Conservation (phyloP, 306 rosid species). For the Aeschynomene evenia region DNA sequence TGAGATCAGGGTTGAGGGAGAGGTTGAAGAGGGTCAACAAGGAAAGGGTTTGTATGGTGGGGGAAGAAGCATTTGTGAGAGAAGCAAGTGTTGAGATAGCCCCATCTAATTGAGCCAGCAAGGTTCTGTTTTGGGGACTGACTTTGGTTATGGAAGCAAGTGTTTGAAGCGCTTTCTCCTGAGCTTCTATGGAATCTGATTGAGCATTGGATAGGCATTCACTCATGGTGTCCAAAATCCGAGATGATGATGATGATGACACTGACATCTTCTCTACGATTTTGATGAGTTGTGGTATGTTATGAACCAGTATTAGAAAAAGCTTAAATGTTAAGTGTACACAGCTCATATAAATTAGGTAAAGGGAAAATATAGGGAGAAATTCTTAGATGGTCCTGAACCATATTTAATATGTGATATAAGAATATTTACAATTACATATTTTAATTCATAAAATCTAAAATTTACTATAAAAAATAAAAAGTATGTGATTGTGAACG, state of each 20-base stretch:
- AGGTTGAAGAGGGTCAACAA: conserved; percentile 77
- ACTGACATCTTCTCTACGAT: conserved; percentile 33
- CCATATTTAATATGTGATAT: too few relatives aligned
- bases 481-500: too few relatives aligned
- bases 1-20: conserved; percentile 66
- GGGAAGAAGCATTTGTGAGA: conserved; percentile 52
- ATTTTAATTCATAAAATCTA: too few relatives aligned
- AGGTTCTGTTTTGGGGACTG: conserved; percentile 62
- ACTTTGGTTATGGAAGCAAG: conserved; percentile 66
- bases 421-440: too few relatives aligned
- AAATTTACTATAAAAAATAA: too few relatives aligned
- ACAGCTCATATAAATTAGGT: background rate
- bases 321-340: background rate
- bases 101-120: conserved; percentile 52
- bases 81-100: conserved; percentile 49
- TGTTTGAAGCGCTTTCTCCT: conserved; percentile 58
- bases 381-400: too few relatives aligned
- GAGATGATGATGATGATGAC: conserved; percentile 9
- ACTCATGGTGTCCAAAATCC: conserved; percentile 35
- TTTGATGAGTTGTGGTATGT: background rate
- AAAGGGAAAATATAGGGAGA: too few relatives aligned
- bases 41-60: conserved; percentile 52
- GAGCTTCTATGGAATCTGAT: conserved; percentile 41
- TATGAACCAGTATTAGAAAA: background rate
- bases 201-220: conserved; percentile 42